Evolutionary conservation across 306 rosid species (phyloP), one percentile per base, ranked within the genome.

Genomic region (Albizia julibrissin): DNA sequence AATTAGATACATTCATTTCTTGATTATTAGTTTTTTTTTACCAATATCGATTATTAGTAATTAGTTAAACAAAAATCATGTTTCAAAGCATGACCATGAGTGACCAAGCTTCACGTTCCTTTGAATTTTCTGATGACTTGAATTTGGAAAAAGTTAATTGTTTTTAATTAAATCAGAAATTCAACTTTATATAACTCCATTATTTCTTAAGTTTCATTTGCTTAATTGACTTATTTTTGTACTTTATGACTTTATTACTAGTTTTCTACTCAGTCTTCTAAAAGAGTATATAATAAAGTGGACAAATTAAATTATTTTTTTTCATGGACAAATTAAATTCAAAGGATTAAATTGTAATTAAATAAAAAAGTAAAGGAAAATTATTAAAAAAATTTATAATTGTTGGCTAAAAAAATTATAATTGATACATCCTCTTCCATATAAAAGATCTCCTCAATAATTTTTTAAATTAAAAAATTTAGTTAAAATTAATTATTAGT

Each of bases 11-110:
- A 0, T 10, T 22, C 3, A 22, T 59, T 9, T 59, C 10, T 56
- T 22, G 7, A 59, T 59, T 22, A 19, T 19, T 52, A 49, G 15
- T 49, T 16, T 4, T 34, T 34, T 34, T 5, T 34, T 5, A 34
- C 8, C 39, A 34, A 34, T 5, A 34, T 5, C 5, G 39, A 34
- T 34, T 34, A 34, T 34, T 34, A 34, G 39, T 34, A 33, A 3
- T 33, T 33, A 29, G 31, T 29, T 29, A 49, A 21, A 56, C 24
- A 8, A 8, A 24, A 59, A 21, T 24, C 31, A 24, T 59, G 2
- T 3, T 66, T 29, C 62, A 69, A 82, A 85, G 77, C 80, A 78
- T 62, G 61, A 21, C 73, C 44, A 15, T 49, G 8, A 73, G 80
- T 71, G 80, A 77, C 27, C 3, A n/a, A 46, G 56, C 56, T 15